Evolutionary conservation across 1,284 basidiomycete species (phyloP).

Genomic region (Ustilago lituana): DNA sequence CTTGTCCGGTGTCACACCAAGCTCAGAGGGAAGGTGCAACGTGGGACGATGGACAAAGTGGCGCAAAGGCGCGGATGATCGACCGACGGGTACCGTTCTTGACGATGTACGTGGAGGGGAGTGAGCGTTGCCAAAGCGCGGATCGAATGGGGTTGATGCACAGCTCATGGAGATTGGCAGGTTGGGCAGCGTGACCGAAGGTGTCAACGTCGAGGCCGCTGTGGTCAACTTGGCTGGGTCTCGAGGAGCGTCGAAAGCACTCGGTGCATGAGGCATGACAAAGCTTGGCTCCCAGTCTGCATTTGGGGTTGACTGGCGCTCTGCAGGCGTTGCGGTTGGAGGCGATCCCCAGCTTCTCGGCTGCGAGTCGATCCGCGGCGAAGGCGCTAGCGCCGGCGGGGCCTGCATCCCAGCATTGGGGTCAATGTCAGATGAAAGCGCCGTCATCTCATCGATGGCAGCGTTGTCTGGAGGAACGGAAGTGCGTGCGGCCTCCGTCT

Average conservation of each 20-base stretch:
- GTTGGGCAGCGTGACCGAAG: slow-evolving; percentile 36
- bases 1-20: slow-evolving; percentile 45
- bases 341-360: slow-evolving; percentile 3
- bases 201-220: slow-evolving; percentile 13
- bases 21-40: slow-evolving; percentile 54
- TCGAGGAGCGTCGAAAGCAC: slow-evolving; percentile 42
- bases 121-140: slow-evolving; percentile 33
- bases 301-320: background rate
- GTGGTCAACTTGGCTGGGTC: slow-evolving; percentile 52
- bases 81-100: slow-evolving; percentile 12
- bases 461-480: background rate
- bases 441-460: background rate
- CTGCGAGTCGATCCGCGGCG: slow-evolving; percentile 29
- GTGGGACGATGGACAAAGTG: slow-evolving; percentile 64
- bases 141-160: slow-evolving; percentile 23
- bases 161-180: slow-evolving; percentile 29
- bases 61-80: slow-evolving; percentile 53
- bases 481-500: background rate
- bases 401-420: background rate
- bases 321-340: background rate
- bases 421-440: background rate
- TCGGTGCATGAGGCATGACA: slow-evolving; percentile 39
- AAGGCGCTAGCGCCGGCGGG: slow-evolving; percentile 21
- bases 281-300: slow-evolving; percentile 8
- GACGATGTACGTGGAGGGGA: slow-evolving; percentile 50